Evolutionary conservation across 2,329 filamentous ascomycete genomes (phyloP).

Genomic region (Trichoderma hamatum): DNA sequence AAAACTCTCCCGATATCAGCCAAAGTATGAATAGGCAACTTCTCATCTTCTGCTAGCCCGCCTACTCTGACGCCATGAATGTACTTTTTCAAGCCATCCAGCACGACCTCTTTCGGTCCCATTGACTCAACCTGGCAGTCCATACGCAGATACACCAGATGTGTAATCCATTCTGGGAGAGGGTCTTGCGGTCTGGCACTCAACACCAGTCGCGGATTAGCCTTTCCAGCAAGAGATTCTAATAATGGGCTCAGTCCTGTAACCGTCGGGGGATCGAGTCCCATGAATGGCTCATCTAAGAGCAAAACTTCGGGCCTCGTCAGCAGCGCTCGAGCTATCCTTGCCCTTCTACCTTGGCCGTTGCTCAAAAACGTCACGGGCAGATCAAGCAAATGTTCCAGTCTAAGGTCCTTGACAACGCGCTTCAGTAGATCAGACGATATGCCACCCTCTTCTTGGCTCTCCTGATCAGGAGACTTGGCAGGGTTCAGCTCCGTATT

Average conservation of each 20-base stretch:
- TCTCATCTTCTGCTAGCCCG: conserved; percentile 49
- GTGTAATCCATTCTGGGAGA: conserved; percentile 87
- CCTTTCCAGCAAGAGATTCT: conserved; percentile 65
- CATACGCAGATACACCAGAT: conserved; percentile 72
- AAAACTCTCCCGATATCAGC: conserved; percentile 55
- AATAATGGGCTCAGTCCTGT: conserved; percentile 72
- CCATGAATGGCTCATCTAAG: conserved; percentile 95
- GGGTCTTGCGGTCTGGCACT: conserved; percentile 83
- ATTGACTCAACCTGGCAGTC: conserved; percentile 67
- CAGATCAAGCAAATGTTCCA: conserved; percentile 72
- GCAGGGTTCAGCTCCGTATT: conserved; percentile 81
- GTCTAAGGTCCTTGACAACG: conserved; percentile 69
- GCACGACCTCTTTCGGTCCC: conserved; percentile 66
- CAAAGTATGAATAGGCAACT: conserved; percentile 52
- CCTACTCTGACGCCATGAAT: conserved; percentile 52
- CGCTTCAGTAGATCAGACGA: conserved; percentile 57
- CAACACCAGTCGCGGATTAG: conserved; percentile 72
- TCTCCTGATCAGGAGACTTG: conserved; percentile 42
- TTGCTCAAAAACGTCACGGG: conserved; percentile 91
- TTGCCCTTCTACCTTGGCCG: conserved; percentile 83
- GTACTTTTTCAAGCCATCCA: conserved; percentile 56
- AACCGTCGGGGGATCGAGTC: conserved; percentile 83
- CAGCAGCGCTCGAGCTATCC: conserved; percentile 85
- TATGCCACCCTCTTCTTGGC: conserved; percentile 52
- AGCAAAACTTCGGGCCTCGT: conserved; percentile 78